Evolutionary conservation across 768 basidiomycete species (phyloP), one percentile per base, ranked within the genome.

Genomic region (Auricularia sp.): DNA sequence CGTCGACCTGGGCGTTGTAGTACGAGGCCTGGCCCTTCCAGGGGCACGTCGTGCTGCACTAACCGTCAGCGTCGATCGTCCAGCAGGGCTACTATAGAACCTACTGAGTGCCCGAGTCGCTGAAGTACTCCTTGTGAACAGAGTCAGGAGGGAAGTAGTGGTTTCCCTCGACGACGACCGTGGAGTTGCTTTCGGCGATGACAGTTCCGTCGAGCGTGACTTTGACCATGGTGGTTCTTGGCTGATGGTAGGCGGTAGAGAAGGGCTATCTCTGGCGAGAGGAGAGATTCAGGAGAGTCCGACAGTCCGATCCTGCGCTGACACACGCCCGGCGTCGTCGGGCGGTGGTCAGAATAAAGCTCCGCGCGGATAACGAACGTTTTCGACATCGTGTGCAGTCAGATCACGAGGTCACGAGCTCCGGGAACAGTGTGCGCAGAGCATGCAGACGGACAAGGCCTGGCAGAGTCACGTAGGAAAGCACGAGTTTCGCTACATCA

Each of bases 1-100:
- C 84, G 37, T 78, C 76, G 16, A 89, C 74, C 1, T 74, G 73
- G 21, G 80, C 82, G 66, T 83, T 80, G 70, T 89, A 90, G 71
- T 90, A 91, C 11, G 82, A 77, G 5, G 90, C 90, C 62, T 69
- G 87, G 88, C 88, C 89, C 74, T 92, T 92, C 88, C 89, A 90
- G 5, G 80, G 75, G 69, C 89, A 91, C 3, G 72, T 66, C 16
- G 82, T 77, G 63, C 86, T 87, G 63, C 3, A 45, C 16, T 34
- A 34, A 3, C 24, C 24, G 34, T 29, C 29, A 29, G 29, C 29
- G 29, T 29, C 29, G 29, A 29, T 29, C 29, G 29, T 29, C 29
- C 29, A 29, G 37, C 33, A 42, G 39, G n/a, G 10, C 13, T 61
- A 29, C 24, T 65, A 3, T 29, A 29, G 68, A 47, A 73, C 76